Evolutionary conservation across 2,329 filamentous ascomycete genomes (phyloP).

Genomic region (Pseudocercospora ulei): DNA sequence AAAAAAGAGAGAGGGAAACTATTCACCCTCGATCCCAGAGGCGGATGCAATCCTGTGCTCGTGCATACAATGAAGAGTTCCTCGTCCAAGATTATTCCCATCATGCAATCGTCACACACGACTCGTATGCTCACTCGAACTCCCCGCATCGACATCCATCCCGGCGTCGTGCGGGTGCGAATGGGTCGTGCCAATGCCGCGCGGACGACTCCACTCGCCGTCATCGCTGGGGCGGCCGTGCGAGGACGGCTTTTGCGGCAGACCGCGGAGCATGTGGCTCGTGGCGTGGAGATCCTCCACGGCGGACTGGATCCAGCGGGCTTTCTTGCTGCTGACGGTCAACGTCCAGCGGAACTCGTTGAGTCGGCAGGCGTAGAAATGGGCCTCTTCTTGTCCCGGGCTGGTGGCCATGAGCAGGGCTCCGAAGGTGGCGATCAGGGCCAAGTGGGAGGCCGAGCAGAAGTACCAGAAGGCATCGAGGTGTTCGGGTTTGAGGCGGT

Average conservation of each 20-base stretch:
- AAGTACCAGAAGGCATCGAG: conserved; percentile 91
- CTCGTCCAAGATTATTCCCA: too few relatives aligned
- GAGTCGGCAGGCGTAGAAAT: conserved; percentile 78
- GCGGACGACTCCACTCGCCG: too few relatives aligned
- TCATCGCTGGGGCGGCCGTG: too few relatives aligned
- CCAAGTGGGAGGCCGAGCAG: conserved; percentile 80
- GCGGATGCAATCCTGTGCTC: too few relatives aligned
- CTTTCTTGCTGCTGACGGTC: conserved; percentile 69
- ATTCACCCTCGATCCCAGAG: too few relatives aligned
- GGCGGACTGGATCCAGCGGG: conserved; percentile 42
- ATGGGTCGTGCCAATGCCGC: too few relatives aligned
- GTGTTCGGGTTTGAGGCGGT: conserved; percentile 76
- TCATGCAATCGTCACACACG: conserved; percentile 1
- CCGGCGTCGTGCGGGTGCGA: too few relatives aligned
- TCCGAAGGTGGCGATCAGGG: conserved; percentile 87
- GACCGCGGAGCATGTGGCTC: conserved; percentile 38
- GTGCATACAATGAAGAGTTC: too few relatives aligned
- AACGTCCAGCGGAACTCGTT: conserved; percentile 92
- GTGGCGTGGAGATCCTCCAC: conserved; percentile 41
- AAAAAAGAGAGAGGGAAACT: too few relatives aligned
- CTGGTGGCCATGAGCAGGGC: conserved; percentile 82
- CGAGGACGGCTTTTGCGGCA: conserved; percentile 40
- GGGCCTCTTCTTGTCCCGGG: conserved; percentile 75
- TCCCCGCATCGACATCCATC: conserved; percentile 3
- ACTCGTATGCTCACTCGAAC: conserved; percentile 7